Conservation (phyloP, 805 yeast species). For the Sungouiella thailandica region DNA sequence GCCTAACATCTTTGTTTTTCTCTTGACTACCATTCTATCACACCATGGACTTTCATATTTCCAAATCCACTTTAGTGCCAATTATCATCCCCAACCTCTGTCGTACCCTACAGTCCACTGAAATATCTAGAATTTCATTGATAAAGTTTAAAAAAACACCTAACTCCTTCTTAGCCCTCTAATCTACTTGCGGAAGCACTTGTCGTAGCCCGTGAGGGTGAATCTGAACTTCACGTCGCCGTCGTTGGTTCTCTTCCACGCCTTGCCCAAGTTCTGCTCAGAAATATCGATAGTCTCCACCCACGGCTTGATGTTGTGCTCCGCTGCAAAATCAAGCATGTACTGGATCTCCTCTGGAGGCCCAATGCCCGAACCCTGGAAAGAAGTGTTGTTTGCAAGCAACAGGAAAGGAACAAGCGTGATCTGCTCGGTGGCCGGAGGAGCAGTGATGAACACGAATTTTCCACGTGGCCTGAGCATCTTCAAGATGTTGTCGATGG, state of each 20-base stretch:
- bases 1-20: too few species aligned
- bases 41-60: too few species aligned
- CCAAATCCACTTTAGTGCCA: too few species aligned
- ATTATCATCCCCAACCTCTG: too few species aligned
- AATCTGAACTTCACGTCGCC: slow-evolving; percentile 15
- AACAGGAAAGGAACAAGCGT: slow-evolving; percentile 7
- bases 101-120: too few species aligned
- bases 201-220: slow-evolving; percentile 15
- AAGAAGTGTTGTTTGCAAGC: slow-evolving; percentile 11
- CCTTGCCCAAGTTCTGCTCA: slow-evolving; percentile 11
- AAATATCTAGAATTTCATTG: too few species aligned
- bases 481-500: slow-evolving; percentile 10
- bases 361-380: slow-evolving; percentile 14
- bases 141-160: too few species aligned
- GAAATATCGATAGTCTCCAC: slow-evolving; percentile 14
- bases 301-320: slow-evolving; percentile 15
- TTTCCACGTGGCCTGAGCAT: slow-evolving; percentile 14
- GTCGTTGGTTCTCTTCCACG: slow-evolving; percentile 11
- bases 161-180: too few species aligned
- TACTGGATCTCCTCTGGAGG: slow-evolving; percentile 11
- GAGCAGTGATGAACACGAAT: slow-evolving; percentile 14
- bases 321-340: slow-evolving; percentile 15
- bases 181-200: too few species aligned
- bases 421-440: slow-evolving; percentile 9
- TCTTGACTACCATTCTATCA: too few species aligned